Conservation (phyloP, 2,329 filamentous ascomycete species). For the Pseudonectria buxi region DNA sequence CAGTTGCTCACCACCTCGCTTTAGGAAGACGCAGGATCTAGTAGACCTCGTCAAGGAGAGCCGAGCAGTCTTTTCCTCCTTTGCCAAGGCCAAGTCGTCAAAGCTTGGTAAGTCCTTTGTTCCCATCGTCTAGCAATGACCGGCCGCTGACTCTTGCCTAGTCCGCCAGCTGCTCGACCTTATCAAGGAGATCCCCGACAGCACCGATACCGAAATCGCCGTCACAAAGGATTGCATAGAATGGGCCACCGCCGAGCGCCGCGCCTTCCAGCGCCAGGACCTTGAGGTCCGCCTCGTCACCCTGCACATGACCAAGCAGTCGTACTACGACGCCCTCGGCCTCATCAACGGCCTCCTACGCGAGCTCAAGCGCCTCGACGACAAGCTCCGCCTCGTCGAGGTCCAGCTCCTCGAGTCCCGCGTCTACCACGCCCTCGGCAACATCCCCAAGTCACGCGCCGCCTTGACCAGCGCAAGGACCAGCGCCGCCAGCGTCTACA, state of each 20-base stretch:
- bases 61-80: constrained; percentile 84
- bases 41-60: constrained; percentile 86
- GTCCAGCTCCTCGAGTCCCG: constrained; percentile 95
- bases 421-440: constrained; percentile 95
- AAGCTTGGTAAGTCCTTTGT: constrained; percentile 69
- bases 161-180: constrained; percentile 96
- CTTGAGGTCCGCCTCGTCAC: constrained; percentile 91
- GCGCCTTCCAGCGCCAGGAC: constrained; percentile 94
- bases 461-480: constrained; percentile 92
- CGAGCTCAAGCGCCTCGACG: constrained; percentile 95
- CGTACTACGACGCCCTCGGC: constrained; percentile 93
- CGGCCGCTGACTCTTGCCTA: constrained; percentile 30
- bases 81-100: constrained; percentile 97
- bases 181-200: constrained; percentile 89
- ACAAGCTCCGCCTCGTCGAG: constrained; percentile 96
- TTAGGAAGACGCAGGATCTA: constrained; percentile 73
- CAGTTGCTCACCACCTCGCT: constrained; percentile 8
- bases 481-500: constrained; percentile 94
- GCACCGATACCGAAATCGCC: constrained; percentile 85
- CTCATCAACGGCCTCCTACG: constrained; percentile 94
- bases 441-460: constrained; percentile 91
- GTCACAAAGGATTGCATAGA: constrained; percentile 99
- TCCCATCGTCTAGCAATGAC: neutral
- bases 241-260: constrained; percentile 91
- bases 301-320: constrained; percentile 94